Conservation (phyloP, 2,329 filamentous ascomycete species). For the Cadophora gregata region DNA sequence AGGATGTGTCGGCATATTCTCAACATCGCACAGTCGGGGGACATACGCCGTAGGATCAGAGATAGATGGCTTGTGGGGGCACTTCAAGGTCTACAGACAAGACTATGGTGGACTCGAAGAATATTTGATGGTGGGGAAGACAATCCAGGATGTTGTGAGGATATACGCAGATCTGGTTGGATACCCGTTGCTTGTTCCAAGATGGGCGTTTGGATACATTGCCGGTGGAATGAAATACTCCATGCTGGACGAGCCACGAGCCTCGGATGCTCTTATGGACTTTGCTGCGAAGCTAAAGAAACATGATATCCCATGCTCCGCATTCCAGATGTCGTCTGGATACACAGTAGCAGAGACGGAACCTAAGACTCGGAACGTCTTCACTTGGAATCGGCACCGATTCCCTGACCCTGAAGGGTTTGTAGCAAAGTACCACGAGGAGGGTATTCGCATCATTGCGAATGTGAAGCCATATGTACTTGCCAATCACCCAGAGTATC, state of each 20-base stretch:
- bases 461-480: constrained; percentile 79
- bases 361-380: constrained; percentile 74
- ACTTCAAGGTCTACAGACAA: constrained; percentile 76
- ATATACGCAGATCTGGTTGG: constrained; percentile 72
- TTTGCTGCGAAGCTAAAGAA: constrained; percentile 41
- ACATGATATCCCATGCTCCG: constrained; percentile 59
- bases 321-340: constrained; percentile 53
- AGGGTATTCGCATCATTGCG: constrained; percentile 70
- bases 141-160: constrained; percentile 67
- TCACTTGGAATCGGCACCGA: constrained; percentile 72
- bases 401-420: constrained; percentile 73
- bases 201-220: constrained; percentile 77
- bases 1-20: constrained; percentile 72
- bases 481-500: constrained; percentile 69
- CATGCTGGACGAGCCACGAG: constrained; percentile 61
- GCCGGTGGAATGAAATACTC: constrained; percentile 70
- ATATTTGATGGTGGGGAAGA: constrained; percentile 71
- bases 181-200: constrained; percentile 69
- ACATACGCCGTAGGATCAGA: constrained; percentile 72
- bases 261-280: constrained; percentile 52
- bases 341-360: constrained; percentile 71
- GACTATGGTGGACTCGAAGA: constrained; percentile 75
- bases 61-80: constrained; percentile 78
- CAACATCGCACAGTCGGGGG: constrained; percentile 67
- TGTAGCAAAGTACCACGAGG: constrained; percentile 64